These are phyloP conservation scores for Tylopilus balloui DNA, from an alignment of 768 basidiomycete genomes.

Conservation along the genomic window DNA sequence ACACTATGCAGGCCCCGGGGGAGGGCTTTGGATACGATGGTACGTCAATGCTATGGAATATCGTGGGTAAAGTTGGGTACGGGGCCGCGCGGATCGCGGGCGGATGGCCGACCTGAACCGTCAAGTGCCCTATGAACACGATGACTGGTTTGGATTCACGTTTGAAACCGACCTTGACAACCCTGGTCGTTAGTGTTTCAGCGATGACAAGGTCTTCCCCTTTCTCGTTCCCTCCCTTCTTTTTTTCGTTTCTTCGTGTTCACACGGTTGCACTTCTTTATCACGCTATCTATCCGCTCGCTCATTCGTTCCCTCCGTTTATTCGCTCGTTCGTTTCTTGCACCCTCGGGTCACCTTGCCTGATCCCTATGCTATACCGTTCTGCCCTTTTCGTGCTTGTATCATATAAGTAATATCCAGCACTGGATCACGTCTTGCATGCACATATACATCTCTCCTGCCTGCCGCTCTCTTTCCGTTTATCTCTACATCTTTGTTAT, in stretches of 20 bases:
- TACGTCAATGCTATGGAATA: constrained; percentile 60
- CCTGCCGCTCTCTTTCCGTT: constrained; percentile 9
- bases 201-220: background rate
- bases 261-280: constrained; percentile 16
- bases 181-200: constrained; percentile 12
- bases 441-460: constrained; percentile 1
- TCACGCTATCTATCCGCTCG: constrained; percentile 17
- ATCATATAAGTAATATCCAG: constrained; percentile 10
- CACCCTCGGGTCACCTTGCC: background rate
- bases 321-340: constrained; percentile 7
- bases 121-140: background rate
- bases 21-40: constrained; percentile 66
- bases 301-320: background rate
- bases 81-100: constrained; percentile 72
- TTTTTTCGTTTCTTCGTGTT: constrained; percentile 13
- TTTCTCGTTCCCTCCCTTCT: background rate
- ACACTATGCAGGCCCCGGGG: constrained; percentile 61
- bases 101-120: constrained; percentile 68
- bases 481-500: background rate
- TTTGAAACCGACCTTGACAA: constrained; percentile 4
- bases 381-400: constrained; percentile 1
- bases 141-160: background rate
- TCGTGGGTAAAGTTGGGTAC: constrained; percentile 67
- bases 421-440: constrained; percentile 11
- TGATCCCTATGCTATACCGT: constrained; percentile 1